Base-by-base conservation (phyloP, 495 filamentous ascomycete genomes). In the Penicillium fimorum region DNA sequence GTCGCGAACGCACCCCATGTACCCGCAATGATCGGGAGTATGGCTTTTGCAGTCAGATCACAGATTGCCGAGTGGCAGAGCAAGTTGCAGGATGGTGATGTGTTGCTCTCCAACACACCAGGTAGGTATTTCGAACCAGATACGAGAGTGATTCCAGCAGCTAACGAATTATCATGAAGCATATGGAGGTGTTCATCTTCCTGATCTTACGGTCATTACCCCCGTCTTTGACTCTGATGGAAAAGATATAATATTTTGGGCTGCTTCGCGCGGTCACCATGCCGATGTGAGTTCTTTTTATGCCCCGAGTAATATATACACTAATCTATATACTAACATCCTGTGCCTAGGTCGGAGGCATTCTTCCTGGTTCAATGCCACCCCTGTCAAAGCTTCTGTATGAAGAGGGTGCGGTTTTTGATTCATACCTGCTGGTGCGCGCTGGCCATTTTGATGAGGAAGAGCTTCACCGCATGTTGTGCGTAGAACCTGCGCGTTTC, bases 291-390 rank as follows among this genome's bases (percentile, higher is more conserved):
- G 22, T 54, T 54, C 1, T 25, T 12, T 47, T 38, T 8, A 29
- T 33, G 3, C 40, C 32, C 20, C 20, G 15, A 44, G n/a, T 15
- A 12, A 29, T 32, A n/a, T n/a, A n/a, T n/a, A n/a, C n/a, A n/a
- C n/a, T n/a, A n/a, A n/a, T n/a, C 13, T 4, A 32, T 32, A 30
- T 25, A 46, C 42, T 54, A n/a, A 54, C 38, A 35, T 24, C n/a
- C 9, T 27, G 22, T 46, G 24, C 20, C 24, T 46, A 47, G 44
- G 25, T 97, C 59, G 93, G 93, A 17, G 93, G 93, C 18, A 95
- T 96, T 55, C 83, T 91, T 4, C 90, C 91, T 3, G 90, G 91
- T 11, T 92, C 88, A 49, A 97, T 97, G 93, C 92, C 92, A 5
- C 93, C 93, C 4, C 82, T 93, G 61, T 95, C 90, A 8, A 83